Conservation (phyloP, 164 flowering plant species). For the Cinnamomum chago region DNA sequence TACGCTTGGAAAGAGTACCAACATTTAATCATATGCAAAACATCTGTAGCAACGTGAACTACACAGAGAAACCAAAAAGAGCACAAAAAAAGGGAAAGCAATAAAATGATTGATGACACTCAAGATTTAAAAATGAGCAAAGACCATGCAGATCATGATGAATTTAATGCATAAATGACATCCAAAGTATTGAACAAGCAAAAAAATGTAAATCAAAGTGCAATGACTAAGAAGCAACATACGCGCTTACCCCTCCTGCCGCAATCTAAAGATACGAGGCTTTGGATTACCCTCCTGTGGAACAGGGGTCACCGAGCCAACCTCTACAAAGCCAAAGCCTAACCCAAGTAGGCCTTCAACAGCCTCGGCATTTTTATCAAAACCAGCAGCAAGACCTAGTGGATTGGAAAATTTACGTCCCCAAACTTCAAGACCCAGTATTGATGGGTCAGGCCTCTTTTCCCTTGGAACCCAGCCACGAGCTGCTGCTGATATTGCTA, state of each 20-base stretch:
- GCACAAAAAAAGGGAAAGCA: not conserved
- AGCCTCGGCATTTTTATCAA: conserved; percentile 99
- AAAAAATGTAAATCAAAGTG: not conserved
- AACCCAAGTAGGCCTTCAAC: conserved; percentile 85
- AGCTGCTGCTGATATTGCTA: conserved; percentile 87
- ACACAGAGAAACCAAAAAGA: not conserved
- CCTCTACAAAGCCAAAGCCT: conserved; percentile 98
- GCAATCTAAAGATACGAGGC: conserved; percentile 90
- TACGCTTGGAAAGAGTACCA: not conserved
- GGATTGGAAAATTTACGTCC: conserved; percentile 95
- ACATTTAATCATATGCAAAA: not conserved
- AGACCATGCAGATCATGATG: too few species aligned
- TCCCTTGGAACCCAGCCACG: conserved; percentile 97
- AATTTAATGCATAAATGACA: not conserved
- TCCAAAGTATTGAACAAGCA: not conserved
- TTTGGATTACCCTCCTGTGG: conserved; percentile 98
- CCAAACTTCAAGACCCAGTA: conserved; percentile 84
- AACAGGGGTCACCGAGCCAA: conserved; percentile 94
- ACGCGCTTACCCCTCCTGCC: conserved; percentile 69
- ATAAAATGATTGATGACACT: too few species aligned
- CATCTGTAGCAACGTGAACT: not conserved
- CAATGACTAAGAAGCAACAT: conserved; percentile 13
- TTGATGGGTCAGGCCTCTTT: conserved; percentile 81
- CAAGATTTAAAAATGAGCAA: too few species aligned
- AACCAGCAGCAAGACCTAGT: conserved; percentile 96